phyloP scores from a whole-genome alignment of 179 eudicot species.

The Drosera spatulata region DNA sequence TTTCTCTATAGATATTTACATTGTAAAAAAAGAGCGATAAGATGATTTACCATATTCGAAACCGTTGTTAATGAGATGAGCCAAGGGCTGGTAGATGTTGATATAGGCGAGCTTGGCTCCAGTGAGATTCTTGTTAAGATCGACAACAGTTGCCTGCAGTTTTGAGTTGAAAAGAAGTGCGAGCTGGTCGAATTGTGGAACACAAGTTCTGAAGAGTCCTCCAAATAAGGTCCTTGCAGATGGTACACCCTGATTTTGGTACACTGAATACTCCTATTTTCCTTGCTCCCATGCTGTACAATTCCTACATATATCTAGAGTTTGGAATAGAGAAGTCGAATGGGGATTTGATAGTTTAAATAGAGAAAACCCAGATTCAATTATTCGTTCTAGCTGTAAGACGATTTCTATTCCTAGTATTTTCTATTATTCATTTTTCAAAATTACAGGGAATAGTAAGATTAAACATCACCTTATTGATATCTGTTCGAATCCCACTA shows the following conservation, averaged over 20 bases:
- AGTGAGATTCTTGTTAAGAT: slow-evolving; percentile 21
- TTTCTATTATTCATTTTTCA: too few species aligned
- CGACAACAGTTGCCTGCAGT: slow-evolving; percentile 14
- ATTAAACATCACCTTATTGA: too few species aligned
- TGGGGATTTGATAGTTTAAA: too few species aligned
- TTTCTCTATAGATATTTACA: too few species aligned
- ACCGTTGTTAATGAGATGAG: slow-evolving; percentile 18
- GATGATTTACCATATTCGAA: slow-evolving; percentile 13
- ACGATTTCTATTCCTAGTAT: too few species aligned
- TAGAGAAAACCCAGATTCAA: too few species aligned
- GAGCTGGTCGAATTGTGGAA: slow-evolving; percentile 29
- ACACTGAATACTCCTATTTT: slow-evolving; percentile 33
- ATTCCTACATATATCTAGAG: slow-evolving; percentile 30
- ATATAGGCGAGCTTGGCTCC: slow-evolving; percentile 15
- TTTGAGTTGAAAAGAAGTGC: slow-evolving; percentile 43
- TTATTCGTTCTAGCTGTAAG: too few species aligned
- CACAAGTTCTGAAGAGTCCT: slow-evolving; percentile 36
- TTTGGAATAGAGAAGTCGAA: too few species aligned
- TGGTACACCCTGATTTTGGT: slow-evolving; percentile 74
- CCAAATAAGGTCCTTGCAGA: slow-evolving; percentile 55
- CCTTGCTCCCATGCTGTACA: slow-evolving; percentile 54
- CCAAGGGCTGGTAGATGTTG: slow-evolving; percentile 18
- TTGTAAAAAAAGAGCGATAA: too few species aligned
- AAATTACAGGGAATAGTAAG: too few species aligned
- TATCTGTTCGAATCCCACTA: too few species aligned